Evolutionary conservation across 2,329 filamentous ascomycete genomes (phyloP).

Genomic region (Fonsecaea nubica): DNA sequence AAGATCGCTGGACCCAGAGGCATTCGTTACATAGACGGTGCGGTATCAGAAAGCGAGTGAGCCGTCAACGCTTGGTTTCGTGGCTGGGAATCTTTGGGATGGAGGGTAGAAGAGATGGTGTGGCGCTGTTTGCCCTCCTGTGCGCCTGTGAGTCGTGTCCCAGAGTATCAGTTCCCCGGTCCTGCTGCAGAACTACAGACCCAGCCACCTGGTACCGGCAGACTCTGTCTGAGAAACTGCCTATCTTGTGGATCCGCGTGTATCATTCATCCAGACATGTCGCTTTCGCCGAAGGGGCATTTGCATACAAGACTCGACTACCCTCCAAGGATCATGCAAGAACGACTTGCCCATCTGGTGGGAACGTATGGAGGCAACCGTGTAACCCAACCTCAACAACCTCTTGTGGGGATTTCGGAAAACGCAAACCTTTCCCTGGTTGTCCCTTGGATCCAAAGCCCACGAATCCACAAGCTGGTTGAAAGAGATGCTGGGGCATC

Average conservation of each 20-base stretch:
- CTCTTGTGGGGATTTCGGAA: background rate
- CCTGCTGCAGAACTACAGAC: background rate
- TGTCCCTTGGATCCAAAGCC: background rate
- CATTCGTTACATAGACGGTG: background rate
- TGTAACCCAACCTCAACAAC: background rate
- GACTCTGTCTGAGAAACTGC: background rate
- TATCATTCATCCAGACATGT: background rate
- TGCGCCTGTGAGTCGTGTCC: background rate
- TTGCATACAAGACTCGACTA: background rate
- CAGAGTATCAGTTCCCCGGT: background rate
- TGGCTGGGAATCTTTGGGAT: background rate
- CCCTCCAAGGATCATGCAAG: background rate
- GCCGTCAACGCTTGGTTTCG: background rate
- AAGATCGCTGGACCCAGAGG: background rate
- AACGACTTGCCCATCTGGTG: background rate
- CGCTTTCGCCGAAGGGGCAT: background rate
- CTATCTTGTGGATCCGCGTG: background rate
- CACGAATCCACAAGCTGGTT: background rate
- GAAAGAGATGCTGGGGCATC: background rate
- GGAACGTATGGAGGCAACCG: background rate
- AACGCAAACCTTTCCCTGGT: background rate
- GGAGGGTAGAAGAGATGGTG: background rate
- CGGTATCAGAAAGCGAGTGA: background rate
- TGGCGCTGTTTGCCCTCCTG: background rate
- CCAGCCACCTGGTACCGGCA: background rate